These are phyloP conservation scores for Fragaria vesca DNA, from an alignment of 306 rosid genomes.

Conservation along the genomic window DNA sequence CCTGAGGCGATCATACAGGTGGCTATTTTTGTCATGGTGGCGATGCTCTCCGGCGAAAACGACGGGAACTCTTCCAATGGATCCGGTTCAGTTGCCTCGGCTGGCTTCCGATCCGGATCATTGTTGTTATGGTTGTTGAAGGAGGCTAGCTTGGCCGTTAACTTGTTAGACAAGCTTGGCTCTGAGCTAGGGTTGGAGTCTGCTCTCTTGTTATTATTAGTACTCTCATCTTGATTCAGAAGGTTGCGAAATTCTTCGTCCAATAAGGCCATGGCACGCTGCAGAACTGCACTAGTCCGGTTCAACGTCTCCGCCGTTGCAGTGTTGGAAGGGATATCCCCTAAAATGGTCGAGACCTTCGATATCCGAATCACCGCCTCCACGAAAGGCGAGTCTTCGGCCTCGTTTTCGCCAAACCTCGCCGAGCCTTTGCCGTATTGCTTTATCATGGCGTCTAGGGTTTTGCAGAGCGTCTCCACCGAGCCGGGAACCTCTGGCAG, in stretches of 20 bases:
- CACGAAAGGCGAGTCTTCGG: constrained; percentile 36
- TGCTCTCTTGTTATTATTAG: constrained; percentile 24
- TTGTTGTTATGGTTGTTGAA: constrained; percentile 28
- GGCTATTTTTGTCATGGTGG: constrained; percentile 43
- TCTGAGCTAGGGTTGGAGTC: constrained; percentile 3
- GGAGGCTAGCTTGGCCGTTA: constrained; percentile 24
- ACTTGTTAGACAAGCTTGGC: constrained; percentile 6
- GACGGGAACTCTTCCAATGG: constrained; percentile 27
- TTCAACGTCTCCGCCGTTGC: constrained; percentile 20
- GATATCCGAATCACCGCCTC: constrained; percentile 36
- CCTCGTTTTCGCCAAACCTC: constrained; percentile 42
- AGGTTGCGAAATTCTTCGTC: constrained; percentile 51
- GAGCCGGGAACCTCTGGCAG: constrained; percentile 34
- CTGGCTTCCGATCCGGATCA: constrained; percentile 7
- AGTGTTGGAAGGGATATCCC: constrained; percentile 18
- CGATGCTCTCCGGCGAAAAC: constrained; percentile 37
- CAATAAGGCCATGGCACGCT: constrained; percentile 54
- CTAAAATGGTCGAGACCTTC: constrained; percentile 25
- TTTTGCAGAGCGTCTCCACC: constrained; percentile 30
- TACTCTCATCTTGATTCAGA: constrained; percentile 11
- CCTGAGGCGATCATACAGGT: constrained; percentile 54
- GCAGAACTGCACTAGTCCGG: constrained; percentile 35
- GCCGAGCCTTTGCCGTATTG: constrained; percentile 18
- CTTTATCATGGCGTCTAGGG: constrained; percentile 36
- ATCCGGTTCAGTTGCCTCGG: background rate